phyloP scores from a whole-genome alignment of 73 alveolate species.

The Tetrahymena borealis region DNA sequence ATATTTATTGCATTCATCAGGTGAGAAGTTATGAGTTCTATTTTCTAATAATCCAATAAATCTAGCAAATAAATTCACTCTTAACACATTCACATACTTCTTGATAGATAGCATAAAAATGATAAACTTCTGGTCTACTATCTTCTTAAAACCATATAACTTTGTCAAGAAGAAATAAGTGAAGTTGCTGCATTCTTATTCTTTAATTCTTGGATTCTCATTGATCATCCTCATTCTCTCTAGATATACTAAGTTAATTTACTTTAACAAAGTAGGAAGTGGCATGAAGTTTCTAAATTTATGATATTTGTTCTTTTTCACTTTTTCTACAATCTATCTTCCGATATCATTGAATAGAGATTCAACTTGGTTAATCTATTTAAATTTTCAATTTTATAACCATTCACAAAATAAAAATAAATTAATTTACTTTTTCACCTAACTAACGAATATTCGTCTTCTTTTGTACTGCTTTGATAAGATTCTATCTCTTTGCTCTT shows the following conservation, averaged over 20 bases:
- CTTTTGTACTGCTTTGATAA: not conserved
- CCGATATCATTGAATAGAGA: not conserved
- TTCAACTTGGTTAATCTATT: not conserved
- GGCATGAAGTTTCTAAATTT: not conserved
- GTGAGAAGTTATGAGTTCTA: slow-evolving; percentile 8
- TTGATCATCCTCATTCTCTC: not conserved
- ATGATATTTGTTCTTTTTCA: not conserved
- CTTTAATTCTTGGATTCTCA: not conserved
- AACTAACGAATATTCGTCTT: not conserved
- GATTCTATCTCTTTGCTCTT: not conserved
- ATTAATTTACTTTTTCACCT: not conserved
- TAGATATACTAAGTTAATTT: not conserved
- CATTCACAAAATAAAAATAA: not conserved
- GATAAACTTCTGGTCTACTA: slow-evolving; percentile 33
- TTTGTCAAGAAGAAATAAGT: not conserved
- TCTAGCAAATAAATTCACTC: slow-evolving; percentile 34
- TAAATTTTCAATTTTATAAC: not conserved
- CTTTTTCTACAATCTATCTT: not conserved
- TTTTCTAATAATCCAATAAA: slow-evolving; percentile 32
- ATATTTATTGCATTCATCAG: slow-evolving; percentile 37
- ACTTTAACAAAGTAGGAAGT: not conserved
- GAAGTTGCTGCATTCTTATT: not conserved
- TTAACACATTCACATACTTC: slow-evolving; percentile 8
- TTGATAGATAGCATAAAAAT: slow-evolving; percentile 29
- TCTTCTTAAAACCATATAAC: slow-evolving; percentile 31